phyloP scores from a whole-genome alignment of 2,329 filamentous ascomycete species.

The Eutypa lata region DNA sequence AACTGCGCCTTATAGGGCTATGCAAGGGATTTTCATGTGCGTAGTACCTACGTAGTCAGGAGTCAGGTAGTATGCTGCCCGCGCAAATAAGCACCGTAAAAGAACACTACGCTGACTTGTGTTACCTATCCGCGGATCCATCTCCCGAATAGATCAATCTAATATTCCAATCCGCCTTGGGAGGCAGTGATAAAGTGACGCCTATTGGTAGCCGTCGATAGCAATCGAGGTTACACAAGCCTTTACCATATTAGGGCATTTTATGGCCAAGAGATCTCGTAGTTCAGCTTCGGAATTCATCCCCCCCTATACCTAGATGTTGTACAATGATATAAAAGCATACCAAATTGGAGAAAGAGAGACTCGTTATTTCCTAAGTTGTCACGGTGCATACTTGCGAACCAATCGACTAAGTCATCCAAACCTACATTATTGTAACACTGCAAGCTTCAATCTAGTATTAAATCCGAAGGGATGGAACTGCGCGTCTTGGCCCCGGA shows the following conservation, averaged over 20 bases:
- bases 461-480: background rate
- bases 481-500: background rate
- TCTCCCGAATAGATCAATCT: too few species aligned
- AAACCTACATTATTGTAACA: too few species aligned
- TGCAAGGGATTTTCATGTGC: background rate
- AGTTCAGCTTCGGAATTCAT: background rate
- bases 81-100: too few species aligned
- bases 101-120: too few species aligned
- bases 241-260: background rate
- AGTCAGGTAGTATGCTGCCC: too few species aligned
- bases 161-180: too few species aligned
- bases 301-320: too few species aligned
- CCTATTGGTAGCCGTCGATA: background rate
- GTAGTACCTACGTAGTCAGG: background rate
- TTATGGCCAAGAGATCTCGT: background rate
- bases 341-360: background rate
- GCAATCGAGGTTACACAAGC: background rate
- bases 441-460: too few species aligned
- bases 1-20: background rate
- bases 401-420: too few species aligned
- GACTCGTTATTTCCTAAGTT: background rate
- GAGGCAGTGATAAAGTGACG: background rate
- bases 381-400: too few species aligned
- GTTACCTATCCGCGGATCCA: too few species aligned
- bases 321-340: too few species aligned